Evolutionary conservation across 495 filamentous ascomycete genomes (phyloP), one percentile per base, ranked within the genome.

Genomic region (Tirmania nivea): DNA sequence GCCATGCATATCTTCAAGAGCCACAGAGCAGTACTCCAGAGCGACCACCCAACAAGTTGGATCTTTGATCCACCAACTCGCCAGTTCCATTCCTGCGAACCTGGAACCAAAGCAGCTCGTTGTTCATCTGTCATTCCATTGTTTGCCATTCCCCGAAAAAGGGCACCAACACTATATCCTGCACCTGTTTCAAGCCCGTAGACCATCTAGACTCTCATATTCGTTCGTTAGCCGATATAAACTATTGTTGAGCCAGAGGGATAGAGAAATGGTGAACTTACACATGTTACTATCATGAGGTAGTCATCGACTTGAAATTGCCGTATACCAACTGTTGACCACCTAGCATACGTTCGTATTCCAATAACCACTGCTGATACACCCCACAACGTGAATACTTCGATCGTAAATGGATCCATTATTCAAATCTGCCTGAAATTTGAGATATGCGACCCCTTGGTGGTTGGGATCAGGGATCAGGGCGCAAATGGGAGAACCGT

Each of bases 1-100:
- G 71, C 60, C 75, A 77, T 77, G 54, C 74, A 78, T 0, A 68
- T 61, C 58, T 79, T 78, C 50, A 78, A 53, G 45, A 73, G 55
- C 75, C 76, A 79, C 16, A 78, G 60, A 7, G 77, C 57, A 2
- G 70, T 65, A 0, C 71, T 74, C 49, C 78, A 79, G n/a, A 77
- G 55, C 31, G 72, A 71, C 67, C 76, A 75, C 0, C 76, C 76
- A 34, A 65, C 55, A 5, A 79, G 68, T 51, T 78, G 74, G 0
- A 69, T 69, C 57, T 78, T 78, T 14, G 73, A 76, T 0, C 76
- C 76, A 9, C 70, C 70, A 0, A 77, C 73, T 12, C 76, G 70
- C 34, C 70, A 54, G 6, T 50, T 51, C 53, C 73, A 74, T 56
- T 78, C 74, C 34, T 60, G 14, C 12, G 39, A 45, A 19, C 39